Evolutionary conservation across 2,329 filamentous ascomycete genomes (phyloP).

Genomic region (Fusarium guadeloupense): DNA sequence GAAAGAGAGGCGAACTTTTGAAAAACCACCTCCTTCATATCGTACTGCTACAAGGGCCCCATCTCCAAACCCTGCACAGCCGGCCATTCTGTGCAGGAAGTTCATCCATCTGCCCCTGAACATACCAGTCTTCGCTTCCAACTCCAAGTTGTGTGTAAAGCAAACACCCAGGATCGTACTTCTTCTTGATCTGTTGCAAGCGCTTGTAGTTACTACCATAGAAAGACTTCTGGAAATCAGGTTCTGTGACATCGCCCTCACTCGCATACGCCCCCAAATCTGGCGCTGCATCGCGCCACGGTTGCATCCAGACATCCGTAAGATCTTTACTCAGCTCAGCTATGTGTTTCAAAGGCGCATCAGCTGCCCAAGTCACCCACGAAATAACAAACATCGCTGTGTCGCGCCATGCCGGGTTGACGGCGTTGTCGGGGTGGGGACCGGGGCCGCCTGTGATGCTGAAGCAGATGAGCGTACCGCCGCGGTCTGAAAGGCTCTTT

Average conservation of each 20-base stretch:
- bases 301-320: slow-evolving; percentile 16
- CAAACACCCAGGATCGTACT: slow-evolving; percentile 56
- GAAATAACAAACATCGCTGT: slow-evolving; percentile 20
- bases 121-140: slow-evolving; percentile 61
- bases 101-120: slow-evolving; percentile 39
- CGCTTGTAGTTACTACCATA: slow-evolving; percentile 57
- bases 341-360: slow-evolving; percentile 13
- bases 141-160: slow-evolving; percentile 61
- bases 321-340: slow-evolving; percentile 8
- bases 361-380: slow-evolving; percentile 13
- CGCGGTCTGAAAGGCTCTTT: slow-evolving; percentile 22
- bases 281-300: slow-evolving; percentile 43
- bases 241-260: slow-evolving; percentile 61
- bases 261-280: slow-evolving; percentile 59
- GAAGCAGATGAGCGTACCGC: slow-evolving; percentile 28
- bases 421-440: slow-evolving; percentile 17
- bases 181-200: slow-evolving; percentile 57
- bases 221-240: slow-evolving; percentile 56
- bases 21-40: too few species aligned
- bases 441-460: slow-evolving; percentile 20
- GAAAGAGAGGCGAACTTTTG: too few species aligned
- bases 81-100: slow-evolving; percentile 30
- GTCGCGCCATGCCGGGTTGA: slow-evolving; percentile 28
- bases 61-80: slow-evolving; percentile 7
- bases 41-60: too few species aligned